Base-by-base conservation (phyloP, 495 filamentous ascomycete genomes). In the Aspergillus saccharolyticus region DNA sequence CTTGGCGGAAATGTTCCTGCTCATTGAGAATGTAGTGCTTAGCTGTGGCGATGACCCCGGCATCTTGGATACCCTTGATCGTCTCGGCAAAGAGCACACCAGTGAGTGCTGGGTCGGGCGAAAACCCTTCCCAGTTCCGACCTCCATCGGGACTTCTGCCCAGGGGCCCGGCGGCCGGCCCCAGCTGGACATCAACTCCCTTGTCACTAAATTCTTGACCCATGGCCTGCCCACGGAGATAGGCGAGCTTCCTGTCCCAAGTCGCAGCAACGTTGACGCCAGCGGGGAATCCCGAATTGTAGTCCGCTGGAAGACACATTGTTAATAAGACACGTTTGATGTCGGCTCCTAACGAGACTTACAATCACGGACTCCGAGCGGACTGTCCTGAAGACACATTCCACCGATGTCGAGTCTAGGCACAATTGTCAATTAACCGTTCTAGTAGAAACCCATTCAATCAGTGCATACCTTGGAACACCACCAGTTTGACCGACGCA, bases 331-430 rank as follows among this genome's bases (percentile, higher is more conserved):
- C 18, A 1, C 30, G 16, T n/a, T 18, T 2, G 12, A 44, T 8
- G 0, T 21, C 42, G 17, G 15, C 44, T 14, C 2, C 17, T 12
- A 12, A 18, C 20, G 14, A n/a, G 28, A 42, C 47, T 42, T 78
- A 85, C 85, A 74, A 45, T 82, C 76, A 53, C 93, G 86, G 50
- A 98, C 75, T 56, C 94, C 94, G 12, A 97, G 76, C 3, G 94
- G 93, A 28, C 86, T 85, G 67, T 98, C 94, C 64, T 98, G 90
- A 80, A 95, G 77, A 71, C 94, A 98, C 52, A 96, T 69, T 39
- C 84, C 80, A 54, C 81, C 82, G 66, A 97, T 87, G 43, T 86
- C 87, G n/a, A 96, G 80, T 57, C 93, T 83, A 49, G 83, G 33
- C 16, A 21, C 8, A 47, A 30, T 25, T 47, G 20, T 54, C 25